phyloP scores from a whole-genome alignment of 2,329 filamentous ascomycete species.

The Hypocrella siamensis region DNA sequence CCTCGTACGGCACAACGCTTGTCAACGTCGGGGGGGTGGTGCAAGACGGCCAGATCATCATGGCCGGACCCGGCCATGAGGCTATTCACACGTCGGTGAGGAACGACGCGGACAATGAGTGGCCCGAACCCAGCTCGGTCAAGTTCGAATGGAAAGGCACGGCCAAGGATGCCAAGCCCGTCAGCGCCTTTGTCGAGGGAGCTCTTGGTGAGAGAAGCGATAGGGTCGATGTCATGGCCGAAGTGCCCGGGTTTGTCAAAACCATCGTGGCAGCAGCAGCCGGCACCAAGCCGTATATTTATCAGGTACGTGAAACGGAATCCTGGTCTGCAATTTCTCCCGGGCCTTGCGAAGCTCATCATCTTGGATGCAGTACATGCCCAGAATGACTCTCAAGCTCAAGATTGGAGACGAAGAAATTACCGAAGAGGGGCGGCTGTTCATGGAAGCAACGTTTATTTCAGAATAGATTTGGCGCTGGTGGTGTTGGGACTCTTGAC shows the following conservation, averaged over 20 bases:
- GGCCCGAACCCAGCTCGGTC: slow-evolving; percentile 70
- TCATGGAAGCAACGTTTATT: slow-evolving; percentile 94
- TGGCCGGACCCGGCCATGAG: slow-evolving; percentile 49
- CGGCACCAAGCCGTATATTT: slow-evolving; percentile 94
- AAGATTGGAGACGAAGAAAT: slow-evolving; percentile 71
- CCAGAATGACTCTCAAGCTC: slow-evolving; percentile 59
- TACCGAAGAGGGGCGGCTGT: slow-evolving; percentile 62
- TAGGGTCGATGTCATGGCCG: slow-evolving; percentile 81
- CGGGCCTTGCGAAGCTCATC: too few relatives aligned
- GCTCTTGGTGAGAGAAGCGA: slow-evolving; percentile 56
- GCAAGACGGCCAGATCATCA: slow-evolving; percentile 66
- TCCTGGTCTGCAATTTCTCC: too few relatives aligned
- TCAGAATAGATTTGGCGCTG: slow-evolving; percentile 30
- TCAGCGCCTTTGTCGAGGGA: slow-evolving; percentile 56
- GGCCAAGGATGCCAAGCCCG: slow-evolving; percentile 57
- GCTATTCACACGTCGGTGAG: slow-evolving; percentile 55
- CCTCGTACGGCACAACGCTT: slow-evolving; percentile 74
- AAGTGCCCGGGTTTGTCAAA: slow-evolving; percentile 93
- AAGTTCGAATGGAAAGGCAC: slow-evolving; percentile 68
- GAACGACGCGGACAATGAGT: slow-evolving; percentile 64
- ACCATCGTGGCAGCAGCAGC: slow-evolving; percentile 75
- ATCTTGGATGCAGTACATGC: slow-evolving; percentile 45
- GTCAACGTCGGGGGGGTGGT: slow-evolving; percentile 74
- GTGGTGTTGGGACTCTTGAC: slow-evolving; percentile 3
- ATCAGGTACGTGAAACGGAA: slow-evolving; percentile 49